Conservation (phyloP, 2,329 filamentous ascomycete species). For the Akanthomyces uredinophilus region DNA sequence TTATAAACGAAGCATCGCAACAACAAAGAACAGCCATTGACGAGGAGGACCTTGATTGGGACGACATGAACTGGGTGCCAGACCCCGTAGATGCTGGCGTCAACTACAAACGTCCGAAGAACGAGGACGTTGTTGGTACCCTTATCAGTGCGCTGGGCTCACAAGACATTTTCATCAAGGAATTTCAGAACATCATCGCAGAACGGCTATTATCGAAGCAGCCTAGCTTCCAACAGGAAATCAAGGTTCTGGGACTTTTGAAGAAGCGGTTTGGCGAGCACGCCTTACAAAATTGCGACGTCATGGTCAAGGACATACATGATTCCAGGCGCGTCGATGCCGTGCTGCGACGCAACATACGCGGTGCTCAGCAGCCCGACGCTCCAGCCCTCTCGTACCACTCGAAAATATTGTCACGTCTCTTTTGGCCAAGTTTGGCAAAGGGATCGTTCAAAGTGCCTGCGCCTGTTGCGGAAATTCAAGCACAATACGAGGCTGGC, state of each 20-base stretch:
- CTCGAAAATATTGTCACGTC: conserved; percentile 80
- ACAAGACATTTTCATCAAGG: conserved; percentile 88
- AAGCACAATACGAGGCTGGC: conserved; percentile 65
- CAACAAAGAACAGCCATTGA: conserved; percentile 48
- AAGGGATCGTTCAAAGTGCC: conserved; percentile 65
- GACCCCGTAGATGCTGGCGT: conserved; percentile 89
- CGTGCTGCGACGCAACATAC: conserved; percentile 49
- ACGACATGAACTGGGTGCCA: conserved; percentile 89
- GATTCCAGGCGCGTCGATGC: conserved; percentile 74
- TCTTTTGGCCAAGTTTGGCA: conserved; percentile 86
- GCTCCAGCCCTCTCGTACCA: conserved; percentile 46
- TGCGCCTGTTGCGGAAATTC: conserved; percentile 50
- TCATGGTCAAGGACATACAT: conserved; percentile 91
- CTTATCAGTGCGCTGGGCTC: conserved; percentile 83
- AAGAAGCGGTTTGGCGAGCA: conserved; percentile 84
- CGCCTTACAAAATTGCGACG: conserved; percentile 86
- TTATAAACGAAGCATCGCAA: conserved; percentile 59
- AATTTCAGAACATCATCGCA: conserved; percentile 84
- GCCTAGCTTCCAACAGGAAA: conserved; percentile 68
- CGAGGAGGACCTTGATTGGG: conserved; percentile 75
- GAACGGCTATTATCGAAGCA: conserved; percentile 69
- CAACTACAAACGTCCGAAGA: conserved; percentile 84
- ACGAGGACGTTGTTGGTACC: conserved; percentile 86
- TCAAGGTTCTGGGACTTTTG: conserved; percentile 77
- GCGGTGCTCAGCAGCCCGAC: conserved; percentile 14